Percentiles rank a stretch among this genome's conserved stretches.
Evolutionary conservation across 2,329 filamentous ascomycete species (phyloP).

Genomic region (Chrysosphaeria jannelii): DNA sequence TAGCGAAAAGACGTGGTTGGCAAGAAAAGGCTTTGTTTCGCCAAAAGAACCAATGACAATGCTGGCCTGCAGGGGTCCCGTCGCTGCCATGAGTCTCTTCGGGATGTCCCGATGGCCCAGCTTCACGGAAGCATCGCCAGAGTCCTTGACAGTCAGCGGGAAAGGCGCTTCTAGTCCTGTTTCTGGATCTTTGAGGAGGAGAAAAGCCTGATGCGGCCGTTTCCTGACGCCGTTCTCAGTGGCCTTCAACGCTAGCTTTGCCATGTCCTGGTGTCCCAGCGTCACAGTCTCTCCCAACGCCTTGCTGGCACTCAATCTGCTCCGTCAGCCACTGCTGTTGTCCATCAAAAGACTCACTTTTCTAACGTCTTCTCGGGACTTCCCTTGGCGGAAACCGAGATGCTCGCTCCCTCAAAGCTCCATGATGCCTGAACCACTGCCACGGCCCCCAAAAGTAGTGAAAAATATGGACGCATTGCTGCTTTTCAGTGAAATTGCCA

Average conservation of each 20-base stretch:
- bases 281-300: slow-evolving; percentile 31
- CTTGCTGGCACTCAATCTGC: slow-evolving; percentile 26
- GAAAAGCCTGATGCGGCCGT: slow-evolving; percentile 80
- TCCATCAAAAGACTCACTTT: slow-evolving; percentile 20
- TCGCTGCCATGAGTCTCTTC: slow-evolving; percentile 40
- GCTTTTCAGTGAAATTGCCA: too few species aligned
- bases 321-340: not conserved
- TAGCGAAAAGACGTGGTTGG: slow-evolving; percentile 31
- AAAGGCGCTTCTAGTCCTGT: slow-evolving; percentile 69
- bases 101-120: slow-evolving; percentile 78
- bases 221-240: slow-evolving; percentile 51
- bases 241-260: slow-evolving; percentile 60
- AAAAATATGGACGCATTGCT: too few species aligned
- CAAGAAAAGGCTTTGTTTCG: slow-evolving; percentile 32
- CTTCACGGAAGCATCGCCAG: slow-evolving; percentile 59
- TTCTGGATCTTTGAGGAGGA: slow-evolving; percentile 44
- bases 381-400: slow-evolving; percentile 37
- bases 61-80: slow-evolving; percentile 43
- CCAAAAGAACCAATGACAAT: slow-evolving; percentile 74
- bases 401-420: slow-evolving; percentile 42
- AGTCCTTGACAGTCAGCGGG: slow-evolving; percentile 57
- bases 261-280: slow-evolving; percentile 35
- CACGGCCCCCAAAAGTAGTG: slow-evolving; percentile 18
- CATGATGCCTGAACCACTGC: slow-evolving; percentile 28
- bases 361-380: slow-evolving; percentile 22